Conservation (phyloP, 1,284 basidiomycete species). For the Meripilus lineatus region DNA sequence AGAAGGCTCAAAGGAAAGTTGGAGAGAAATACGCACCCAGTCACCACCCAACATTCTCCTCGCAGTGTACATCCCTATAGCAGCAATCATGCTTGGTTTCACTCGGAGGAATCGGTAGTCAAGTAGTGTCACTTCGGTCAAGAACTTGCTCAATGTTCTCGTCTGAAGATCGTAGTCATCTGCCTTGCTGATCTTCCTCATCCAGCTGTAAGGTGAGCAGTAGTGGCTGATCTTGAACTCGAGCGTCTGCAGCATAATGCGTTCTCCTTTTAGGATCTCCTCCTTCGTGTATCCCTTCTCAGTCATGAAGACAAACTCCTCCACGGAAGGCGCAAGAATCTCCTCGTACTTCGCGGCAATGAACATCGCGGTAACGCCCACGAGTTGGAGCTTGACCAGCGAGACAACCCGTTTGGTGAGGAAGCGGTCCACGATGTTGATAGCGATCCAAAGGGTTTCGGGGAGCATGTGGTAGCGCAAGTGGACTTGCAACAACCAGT, state of each 20-base stretch:
- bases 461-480: conserved; percentile 96
- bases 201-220: conserved; percentile 99
- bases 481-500: conserved; percentile 98
- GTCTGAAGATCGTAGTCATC: conserved; percentile 99
- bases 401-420: conserved; percentile 90
- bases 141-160: conserved; percentile 93
- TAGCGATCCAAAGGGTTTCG: conserved; percentile 97
- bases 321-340: conserved; percentile 90
- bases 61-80: conserved; percentile 96
- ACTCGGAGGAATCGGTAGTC: conserved; percentile 93
- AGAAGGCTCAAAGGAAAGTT: conserved; percentile 8
- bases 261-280: conserved; percentile 97
- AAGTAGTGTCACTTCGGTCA: conserved; percentile 94
- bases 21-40: conserved; percentile 68
- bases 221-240: conserved; percentile 96
- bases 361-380: conserved; percentile 96
- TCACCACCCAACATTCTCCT: conserved; percentile 88
- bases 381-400: conserved; percentile 93
- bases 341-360: conserved; percentile 99
- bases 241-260: conserved; percentile 91
- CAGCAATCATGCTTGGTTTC: conserved; percentile 94
- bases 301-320: conserved; percentile 97
- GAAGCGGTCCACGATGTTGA: conserved; percentile 98
- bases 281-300: conserved; percentile 91
- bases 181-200: conserved; percentile 96